These are phyloP conservation scores for Epichloe baconii DNA, from an alignment of 2,329 filamentous ascomycete genomes.

Conservation along the genomic window DNA sequence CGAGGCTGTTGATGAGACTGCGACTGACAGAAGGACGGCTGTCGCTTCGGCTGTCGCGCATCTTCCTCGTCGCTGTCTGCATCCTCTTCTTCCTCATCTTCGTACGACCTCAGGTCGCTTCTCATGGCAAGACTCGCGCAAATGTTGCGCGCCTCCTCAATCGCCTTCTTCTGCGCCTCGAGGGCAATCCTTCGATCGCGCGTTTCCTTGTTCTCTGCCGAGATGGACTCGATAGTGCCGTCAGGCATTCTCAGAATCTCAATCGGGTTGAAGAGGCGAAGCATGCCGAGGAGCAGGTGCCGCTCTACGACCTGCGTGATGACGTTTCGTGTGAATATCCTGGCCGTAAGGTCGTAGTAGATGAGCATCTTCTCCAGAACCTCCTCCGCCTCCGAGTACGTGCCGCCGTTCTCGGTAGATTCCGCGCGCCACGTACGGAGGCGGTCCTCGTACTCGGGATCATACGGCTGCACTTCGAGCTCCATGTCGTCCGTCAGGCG, in stretches of 20 bases:
- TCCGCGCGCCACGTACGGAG: conserved; percentile 33
- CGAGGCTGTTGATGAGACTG: conserved; percentile 6
- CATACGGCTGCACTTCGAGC: conserved; percentile 39
- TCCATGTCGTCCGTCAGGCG: conserved; percentile 36
- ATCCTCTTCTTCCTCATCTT: conserved; percentile 23
- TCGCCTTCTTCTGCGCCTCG: conserved; percentile 35
- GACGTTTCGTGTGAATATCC: conserved; percentile 38
- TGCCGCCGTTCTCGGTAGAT: conserved; percentile 28
- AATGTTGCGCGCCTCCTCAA: conserved; percentile 35
- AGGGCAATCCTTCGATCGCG: conserved; percentile 34
- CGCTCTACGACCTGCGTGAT: conserved; percentile 40
- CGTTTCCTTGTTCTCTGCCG: conserved; percentile 40
- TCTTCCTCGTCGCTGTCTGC: conserved; percentile 19
- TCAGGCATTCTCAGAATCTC: conserved; percentile 35
- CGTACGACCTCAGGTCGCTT: conserved; percentile 31
- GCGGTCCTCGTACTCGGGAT: conserved; percentile 39
- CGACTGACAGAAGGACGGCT: neutral
- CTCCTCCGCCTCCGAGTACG: conserved; percentile 37
- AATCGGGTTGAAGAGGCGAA: conserved; percentile 38
- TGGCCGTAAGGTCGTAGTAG: conserved; percentile 39
- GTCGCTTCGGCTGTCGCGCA: conserved; percentile 1
- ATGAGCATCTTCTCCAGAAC: conserved; percentile 43
- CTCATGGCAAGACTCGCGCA: conserved; percentile 39
- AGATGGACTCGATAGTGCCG: conserved; percentile 33
- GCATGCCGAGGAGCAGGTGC: conserved; percentile 37